Evolutionary conservation across 2,329 filamentous ascomycete species (phyloP), one percentile per base, ranked within the genome.

Genomic region (Aspergillus phoenicis): DNA sequence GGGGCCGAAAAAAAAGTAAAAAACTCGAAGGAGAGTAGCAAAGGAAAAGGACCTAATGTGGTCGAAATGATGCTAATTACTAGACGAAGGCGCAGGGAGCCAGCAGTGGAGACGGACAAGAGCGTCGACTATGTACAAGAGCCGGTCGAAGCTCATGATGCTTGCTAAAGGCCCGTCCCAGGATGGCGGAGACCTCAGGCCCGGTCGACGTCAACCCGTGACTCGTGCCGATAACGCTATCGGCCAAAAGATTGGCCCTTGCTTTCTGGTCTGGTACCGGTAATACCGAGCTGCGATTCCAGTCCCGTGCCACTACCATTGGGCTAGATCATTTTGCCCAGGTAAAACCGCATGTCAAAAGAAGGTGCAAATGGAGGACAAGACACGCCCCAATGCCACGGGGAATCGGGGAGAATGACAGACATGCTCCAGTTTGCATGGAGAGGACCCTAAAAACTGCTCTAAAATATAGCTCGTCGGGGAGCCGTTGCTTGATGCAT

Each of bases 181-280:
- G 13, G 10, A 28, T n/a, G 36, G 22, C 20, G 33, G 52, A 39
- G 51, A 17, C 11, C 8, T 36, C 33, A 36, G 20, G 20, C 30
- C 17, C 24, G 43, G 53, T 20, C 38, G 39, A 56, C 39, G 53
- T 45, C 53, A 56, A 56, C 53, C 53, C 53, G 53, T 56, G 53
- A 56, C 53, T 56, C 26, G 22, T 45, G 17, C 39, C 53, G 53
- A 56, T 56, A 56, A 56, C 26, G 53, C 53, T 24, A 41, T 45
- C 24, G 26, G 22, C 22, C n/a, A 17, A n/a, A 36, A 36, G 33
- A 36, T 36, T 56, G 53, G 53, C 43, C 53, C 53, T 30, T 28
- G 53, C 53, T 43, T 36, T 4, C 4, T 10, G 33, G 10, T 36
- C 11, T 36, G 33, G 53, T 56, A 28, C 43, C 43, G 43, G 26